These are phyloP conservation scores for Hyaloperonospora brassicae DNA, from an alignment of 352 stramenopile species.

Conservation along the genomic window DNA sequence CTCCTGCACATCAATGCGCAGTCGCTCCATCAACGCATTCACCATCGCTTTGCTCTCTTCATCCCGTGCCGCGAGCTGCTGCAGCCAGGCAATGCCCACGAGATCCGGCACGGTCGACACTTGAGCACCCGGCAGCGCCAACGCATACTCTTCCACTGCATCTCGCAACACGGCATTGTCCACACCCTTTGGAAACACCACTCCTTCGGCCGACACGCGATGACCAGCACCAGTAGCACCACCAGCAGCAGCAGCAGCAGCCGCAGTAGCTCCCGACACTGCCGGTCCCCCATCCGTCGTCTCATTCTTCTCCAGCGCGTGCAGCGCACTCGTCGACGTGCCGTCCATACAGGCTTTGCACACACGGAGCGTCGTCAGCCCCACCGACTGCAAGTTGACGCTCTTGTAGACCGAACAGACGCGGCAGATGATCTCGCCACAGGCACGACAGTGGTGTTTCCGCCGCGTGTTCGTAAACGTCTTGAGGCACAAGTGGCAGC, in stretches of 20 bases:
- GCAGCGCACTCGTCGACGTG: slow-evolving; percentile 19
- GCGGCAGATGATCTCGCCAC: slow-evolving; percentile 81
- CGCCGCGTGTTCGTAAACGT: slow-evolving; percentile 72
- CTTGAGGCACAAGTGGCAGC: slow-evolving; percentile 77
- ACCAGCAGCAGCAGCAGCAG: slow-evolving; percentile 9
- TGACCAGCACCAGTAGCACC: slow-evolving; percentile 12
- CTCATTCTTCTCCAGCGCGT: slow-evolving; percentile 21
- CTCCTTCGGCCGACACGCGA: slow-evolving; percentile 9
- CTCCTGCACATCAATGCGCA: slow-evolving; percentile 38
- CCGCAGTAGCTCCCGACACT: slow-evolving; percentile 1
- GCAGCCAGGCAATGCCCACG: slow-evolving; percentile 70
- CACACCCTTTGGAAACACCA: slow-evolving; percentile 34
- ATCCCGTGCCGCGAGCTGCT: slow-evolving; percentile 58
- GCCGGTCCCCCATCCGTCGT: neutral
- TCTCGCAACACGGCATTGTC: slow-evolving; percentile 41
- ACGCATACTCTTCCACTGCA: slow-evolving; percentile 65
- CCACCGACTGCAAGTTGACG: slow-evolving; percentile 65
- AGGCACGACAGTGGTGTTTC: slow-evolving; percentile 75
- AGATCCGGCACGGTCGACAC: slow-evolving; percentile 59
- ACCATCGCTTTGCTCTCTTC: slow-evolving; percentile 67
- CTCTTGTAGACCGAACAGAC: slow-evolving; percentile 73
- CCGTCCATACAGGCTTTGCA: slow-evolving; percentile 78
- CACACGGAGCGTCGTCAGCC: slow-evolving; percentile 64
- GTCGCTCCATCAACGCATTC: slow-evolving; percentile 54
- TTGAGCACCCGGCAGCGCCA: slow-evolving; percentile 49